phyloP scores from a whole-genome alignment of 139 green algal species.

The Chlorella sp. region DNA sequence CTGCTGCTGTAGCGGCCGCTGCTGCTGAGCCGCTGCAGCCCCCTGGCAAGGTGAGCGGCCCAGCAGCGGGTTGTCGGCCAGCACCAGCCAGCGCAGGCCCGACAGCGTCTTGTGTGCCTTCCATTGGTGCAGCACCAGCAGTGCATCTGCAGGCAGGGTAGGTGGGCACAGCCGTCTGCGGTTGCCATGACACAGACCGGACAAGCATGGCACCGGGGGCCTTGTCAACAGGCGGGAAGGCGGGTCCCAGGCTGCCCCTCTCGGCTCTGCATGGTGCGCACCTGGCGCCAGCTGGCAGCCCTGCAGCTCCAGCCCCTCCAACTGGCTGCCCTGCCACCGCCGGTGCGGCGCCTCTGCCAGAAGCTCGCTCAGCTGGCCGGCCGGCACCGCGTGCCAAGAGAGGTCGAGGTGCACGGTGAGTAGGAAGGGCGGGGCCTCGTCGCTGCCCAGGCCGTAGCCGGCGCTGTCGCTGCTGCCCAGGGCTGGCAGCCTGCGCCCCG shows the following conservation, averaged over 20 bases:
- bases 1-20: not conserved
- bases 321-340: not conserved
- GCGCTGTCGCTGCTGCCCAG: not conserved
- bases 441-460: not conserved
- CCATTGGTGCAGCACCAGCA: not conserved
- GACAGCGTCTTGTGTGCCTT: not conserved
- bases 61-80: slow-evolving; percentile 20
- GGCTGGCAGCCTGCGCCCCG: not conserved
- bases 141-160: not conserved
- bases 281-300: slow-evolving; percentile 23
- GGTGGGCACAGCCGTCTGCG: not conserved
- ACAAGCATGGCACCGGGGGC: too few relatives aligned
- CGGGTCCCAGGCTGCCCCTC: not conserved
- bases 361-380: not conserved
- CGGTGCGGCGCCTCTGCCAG: slow-evolving; percentile 1
- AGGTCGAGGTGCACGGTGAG: slow-evolving; percentile 21
- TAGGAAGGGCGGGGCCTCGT: not conserved
- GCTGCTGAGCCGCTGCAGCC: not conserved
- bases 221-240: not conserved
- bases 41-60: not conserved
- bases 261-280: not conserved
- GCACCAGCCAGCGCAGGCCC: not conserved
- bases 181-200: not conserved
- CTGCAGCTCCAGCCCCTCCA: slow-evolving; percentile 8
- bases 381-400: not conserved